These are phyloP conservation scores for Cryptococcus sp. DNA, from an alignment of 1,284 basidiomycete species.

Conservation along the genomic window DNA sequence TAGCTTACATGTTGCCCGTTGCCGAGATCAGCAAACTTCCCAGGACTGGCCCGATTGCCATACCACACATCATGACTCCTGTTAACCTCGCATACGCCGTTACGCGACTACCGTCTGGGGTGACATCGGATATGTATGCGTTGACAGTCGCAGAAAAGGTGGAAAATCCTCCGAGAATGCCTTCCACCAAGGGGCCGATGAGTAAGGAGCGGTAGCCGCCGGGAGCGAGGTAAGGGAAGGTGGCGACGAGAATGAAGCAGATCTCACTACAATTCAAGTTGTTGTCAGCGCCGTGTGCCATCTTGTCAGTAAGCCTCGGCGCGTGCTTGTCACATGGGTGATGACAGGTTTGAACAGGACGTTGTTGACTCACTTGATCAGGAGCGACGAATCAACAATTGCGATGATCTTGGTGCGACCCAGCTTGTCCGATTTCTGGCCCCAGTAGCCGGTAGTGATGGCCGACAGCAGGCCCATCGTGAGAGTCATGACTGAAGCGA, in stretches of 20 bases:
- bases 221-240: conserved; percentile 66
- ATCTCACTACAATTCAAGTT: conserved; percentile 62
- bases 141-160: conserved; percentile 75
- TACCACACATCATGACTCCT: conserved; percentile 60
- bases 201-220: conserved; percentile 75
- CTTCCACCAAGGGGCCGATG: conserved; percentile 77
- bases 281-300: neutral
- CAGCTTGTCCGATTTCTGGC: conserved; percentile 72
- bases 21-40: conserved; percentile 69
- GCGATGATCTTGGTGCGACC: conserved; percentile 77
- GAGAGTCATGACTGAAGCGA: conserved; percentile 62
- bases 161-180: conserved; percentile 81
- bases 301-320: neutral
- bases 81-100: conserved; percentile 77
- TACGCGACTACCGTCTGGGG: conserved; percentile 77
- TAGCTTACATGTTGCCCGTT: conserved; percentile 59
- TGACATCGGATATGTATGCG: conserved; percentile 81
- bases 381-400: conserved; percentile 67
- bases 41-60: conserved; percentile 70
- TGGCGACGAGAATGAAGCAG: conserved; percentile 74
- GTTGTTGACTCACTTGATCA: conserved; percentile 65
- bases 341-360: no score
- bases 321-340: no score
- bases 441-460: conserved; percentile 86
- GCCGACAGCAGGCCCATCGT: conserved; percentile 79